Percentiles rank a stretch among this genome's conserved stretches.
Evolutionary conservation across 129 eudicot species (phyloP).

Genomic region (Lonicera japonica): DNA sequence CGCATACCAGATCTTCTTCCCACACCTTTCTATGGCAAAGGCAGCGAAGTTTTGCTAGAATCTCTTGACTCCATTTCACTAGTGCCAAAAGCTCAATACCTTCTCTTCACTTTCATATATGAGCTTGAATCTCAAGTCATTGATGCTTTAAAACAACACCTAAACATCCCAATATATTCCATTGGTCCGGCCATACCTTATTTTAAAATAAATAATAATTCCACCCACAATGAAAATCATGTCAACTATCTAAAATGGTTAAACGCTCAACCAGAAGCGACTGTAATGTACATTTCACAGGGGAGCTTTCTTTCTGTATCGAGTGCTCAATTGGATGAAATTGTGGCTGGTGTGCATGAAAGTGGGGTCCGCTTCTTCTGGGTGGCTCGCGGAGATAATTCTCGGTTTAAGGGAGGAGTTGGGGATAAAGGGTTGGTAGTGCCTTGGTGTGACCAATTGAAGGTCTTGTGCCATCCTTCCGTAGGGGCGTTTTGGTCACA

Average conservation of each 20-base stretch:
- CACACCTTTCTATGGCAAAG: constrained; percentile 13
- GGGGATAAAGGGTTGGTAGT: constrained; percentile 22
- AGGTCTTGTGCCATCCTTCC: constrained; percentile 54
- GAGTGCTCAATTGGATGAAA: constrained; percentile 47
- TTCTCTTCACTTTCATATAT: constrained; percentile 35
- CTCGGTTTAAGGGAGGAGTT: constrained; percentile 12
- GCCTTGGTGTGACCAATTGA: constrained; percentile 49
- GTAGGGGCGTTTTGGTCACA: constrained; percentile 84
- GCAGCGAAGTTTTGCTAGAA: background rate
- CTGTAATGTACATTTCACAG: constrained; percentile 61
- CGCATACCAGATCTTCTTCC: constrained; percentile 51
- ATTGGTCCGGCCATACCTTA: constrained; percentile 50
- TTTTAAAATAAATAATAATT: constrained; percentile 11
- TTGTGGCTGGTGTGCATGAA: constrained; percentile 33
- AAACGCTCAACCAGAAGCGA: constrained; percentile 29
- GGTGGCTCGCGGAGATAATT: constrained; percentile 47
- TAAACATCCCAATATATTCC: constrained; percentile 27
- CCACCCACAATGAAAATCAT: background rate
- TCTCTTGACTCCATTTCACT: constrained; percentile 2
- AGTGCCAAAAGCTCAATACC: constrained; percentile 30
- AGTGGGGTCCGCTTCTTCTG: constrained; percentile 67
- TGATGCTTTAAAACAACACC: constrained; percentile 24
- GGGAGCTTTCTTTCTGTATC: constrained; percentile 70
- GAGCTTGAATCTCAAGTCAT: constrained; percentile 45
- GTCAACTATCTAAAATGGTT: constrained; percentile 45